Evolutionary conservation across 1,139 yeast species (phyloP), one percentile per base, ranked within the genome.

Genomic region (Lodderomyces pseudojiufengensis): DNA sequence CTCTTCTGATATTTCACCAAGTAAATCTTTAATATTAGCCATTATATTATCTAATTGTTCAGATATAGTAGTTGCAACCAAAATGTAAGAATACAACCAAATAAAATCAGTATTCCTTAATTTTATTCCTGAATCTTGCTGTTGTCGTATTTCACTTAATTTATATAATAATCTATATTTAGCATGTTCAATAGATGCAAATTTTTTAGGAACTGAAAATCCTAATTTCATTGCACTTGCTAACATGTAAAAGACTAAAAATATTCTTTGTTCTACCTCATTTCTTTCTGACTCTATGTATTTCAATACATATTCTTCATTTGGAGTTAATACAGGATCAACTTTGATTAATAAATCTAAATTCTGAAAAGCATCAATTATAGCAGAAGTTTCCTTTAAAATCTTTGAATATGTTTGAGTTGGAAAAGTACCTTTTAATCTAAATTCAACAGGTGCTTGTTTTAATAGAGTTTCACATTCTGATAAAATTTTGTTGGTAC

Each of bases 101-200:
- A 85, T 86, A 51, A 83, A 85, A 50, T 84, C 95, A 42, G 81
- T 84, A 46, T 75, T 74, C 15, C 68, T 68, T 52, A 70, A 60
- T 24, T 46, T 51, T 21, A 46, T 31, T 5, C 55, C 47, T 3
- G 45, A 43, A 5, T 39, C 45, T 7, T 46, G 42, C 49, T 54
- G 51, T 50, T 54, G 51, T 38, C 83, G 55, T 9, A 77, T 65
- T 40, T 75, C 77, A 39, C 73, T 75, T 45, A 84, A 63, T 48
- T 83, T 84, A 32, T 69, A 73, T 47, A 84, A 64, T 63, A 85
- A 67, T 25, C 90, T 60, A 44, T 81, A 86, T 49, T 80, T 76
- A 0, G 95, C 84, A 53, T 81, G 85, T 34, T 78, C 85, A 0
- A 87, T 81, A 0, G 87, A 79, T 1, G 94, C 94, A 4, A 90